phyloP scores from a whole-genome alignment of 257 asterid species.

The Solanum bukasovii region DNA sequence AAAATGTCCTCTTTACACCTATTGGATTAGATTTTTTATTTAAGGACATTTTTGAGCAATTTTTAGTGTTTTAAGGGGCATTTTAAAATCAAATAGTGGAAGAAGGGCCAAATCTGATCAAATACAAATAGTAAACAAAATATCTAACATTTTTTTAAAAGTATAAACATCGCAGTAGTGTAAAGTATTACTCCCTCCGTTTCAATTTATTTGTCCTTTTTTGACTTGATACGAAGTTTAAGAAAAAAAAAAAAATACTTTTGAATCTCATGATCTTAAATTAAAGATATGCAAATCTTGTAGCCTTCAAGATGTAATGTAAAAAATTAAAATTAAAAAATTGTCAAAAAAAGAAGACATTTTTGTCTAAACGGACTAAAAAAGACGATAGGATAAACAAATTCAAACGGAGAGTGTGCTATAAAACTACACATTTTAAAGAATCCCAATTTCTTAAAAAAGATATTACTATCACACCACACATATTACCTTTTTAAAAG shows the following conservation, averaged over 20 bases:
- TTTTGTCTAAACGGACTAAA: no score
- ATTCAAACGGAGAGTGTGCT: no score
- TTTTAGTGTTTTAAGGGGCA: neutral
- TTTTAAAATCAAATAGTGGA: neutral
- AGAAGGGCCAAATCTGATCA: neutral
- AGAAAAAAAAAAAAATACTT: neutral
- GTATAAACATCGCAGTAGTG: no score
- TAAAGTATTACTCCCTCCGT: no score
- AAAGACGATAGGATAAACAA: neutral
- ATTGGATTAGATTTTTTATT: neutral
- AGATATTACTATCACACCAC: neutral
- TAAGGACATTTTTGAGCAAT: no score
- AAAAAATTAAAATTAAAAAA: no score
- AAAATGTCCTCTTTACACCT: neutral
- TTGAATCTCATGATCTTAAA: no score
- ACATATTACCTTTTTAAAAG: neutral
- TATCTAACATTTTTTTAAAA: neutral
- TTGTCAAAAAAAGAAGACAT: neutral
- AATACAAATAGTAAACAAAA: neutral
- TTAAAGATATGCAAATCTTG: neutral
- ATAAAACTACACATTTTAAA: neutral
- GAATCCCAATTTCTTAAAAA: neutral
- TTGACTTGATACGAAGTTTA: no score
- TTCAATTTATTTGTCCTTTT: no score
- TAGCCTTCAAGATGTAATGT: neutral